Base-by-base conservation (phyloP, 805 yeast species). In the Lipomyces yamadae region DNA sequence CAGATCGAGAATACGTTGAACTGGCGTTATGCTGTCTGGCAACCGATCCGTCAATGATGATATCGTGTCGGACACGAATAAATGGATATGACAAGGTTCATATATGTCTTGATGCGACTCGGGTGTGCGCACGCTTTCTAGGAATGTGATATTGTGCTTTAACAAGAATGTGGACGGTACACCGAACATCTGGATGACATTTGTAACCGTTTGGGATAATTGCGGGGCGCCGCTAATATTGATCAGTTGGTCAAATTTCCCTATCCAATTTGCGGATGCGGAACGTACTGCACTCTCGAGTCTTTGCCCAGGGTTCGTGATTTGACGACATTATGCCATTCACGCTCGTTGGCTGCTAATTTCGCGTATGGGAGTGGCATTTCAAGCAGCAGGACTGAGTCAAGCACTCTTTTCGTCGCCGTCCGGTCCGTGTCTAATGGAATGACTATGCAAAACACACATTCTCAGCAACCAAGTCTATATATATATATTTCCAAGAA, bases 11-110 rank as follows among this genome's bases (percentile, higher is more conserved):
- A 68, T 65, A n/a, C 71, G 70, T 24, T 45, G 39, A n/a, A 62
- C 56, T 1, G 71, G 71, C 5, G 57, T 59, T 3, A 68, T n/a
- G 10, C 24, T 32, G 2, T 57, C 66, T 7, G 70, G 69, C 4
- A 66, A 52, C 18, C 63, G 63, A 42, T 30, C 42, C 6, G 67
- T 50, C 29, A 62, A 58, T 10, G 71, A 60, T 3, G 66, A 24
- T 13, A 67, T 33, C 18, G 39, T 34, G 35, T n/a, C 42, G 10
- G 62, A 48, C 2, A 68, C 45, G 30, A 67, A 60, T 2, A 68
- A 55, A 39, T 68, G 58, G 33, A 68, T 18, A 56, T 68, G 71
- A 24, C 71, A 67, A 5, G 66, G 63, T 59, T 66, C 70, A 55
- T 63, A 59, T 30, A 68, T n/a, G 30, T 68, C 71, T n/a, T 55